Conservation (phyloP, 495 filamentous ascomycete genomes). For the Jackrogersella minutella region DNA sequence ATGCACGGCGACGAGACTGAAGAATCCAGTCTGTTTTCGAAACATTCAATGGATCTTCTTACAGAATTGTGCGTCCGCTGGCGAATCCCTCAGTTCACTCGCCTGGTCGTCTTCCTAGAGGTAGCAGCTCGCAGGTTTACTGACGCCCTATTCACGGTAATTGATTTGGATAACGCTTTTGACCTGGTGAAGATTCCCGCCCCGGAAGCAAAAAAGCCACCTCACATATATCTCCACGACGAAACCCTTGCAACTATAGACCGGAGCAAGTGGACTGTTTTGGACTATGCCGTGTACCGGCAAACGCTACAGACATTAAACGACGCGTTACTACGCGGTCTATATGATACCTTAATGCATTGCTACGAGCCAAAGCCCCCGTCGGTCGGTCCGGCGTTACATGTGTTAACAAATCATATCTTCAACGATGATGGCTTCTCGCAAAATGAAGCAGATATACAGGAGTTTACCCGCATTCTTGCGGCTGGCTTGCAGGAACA, state of each 20-base stretch:
- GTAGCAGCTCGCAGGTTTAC: conserved; percentile 84
- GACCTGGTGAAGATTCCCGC: conserved; percentile 77
- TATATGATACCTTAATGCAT: conserved; percentile 84
- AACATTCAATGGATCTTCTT: conserved; percentile 81
- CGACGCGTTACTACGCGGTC: conserved; percentile 83
- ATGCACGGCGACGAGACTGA: conserved; percentile 57
- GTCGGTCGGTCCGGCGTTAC: conserved; percentile 78
- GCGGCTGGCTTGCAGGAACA: conserved; percentile 74
- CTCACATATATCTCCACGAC: conserved; percentile 51
- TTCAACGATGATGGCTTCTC: conserved; percentile 79
- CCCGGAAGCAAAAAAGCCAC: conserved; percentile 62
- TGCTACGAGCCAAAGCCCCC: conserved; percentile 90
- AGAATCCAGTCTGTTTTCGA: conserved; percentile 75
- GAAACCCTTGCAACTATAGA: conserved; percentile 54
- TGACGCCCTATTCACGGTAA: conserved; percentile 81
- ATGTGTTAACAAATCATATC: conserved; percentile 84
- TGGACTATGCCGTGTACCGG: conserved; percentile 79
- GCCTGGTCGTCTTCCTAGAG: conserved; percentile 84
- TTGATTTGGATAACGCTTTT: conserved; percentile 84
- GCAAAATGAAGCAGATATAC: conserved; percentile 69
- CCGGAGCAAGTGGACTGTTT: conserved; percentile 74
- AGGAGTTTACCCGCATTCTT: conserved; percentile 73
- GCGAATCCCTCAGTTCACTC: conserved; percentile 86
- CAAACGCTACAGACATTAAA: conserved; percentile 77
- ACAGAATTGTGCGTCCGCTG: conserved; percentile 87